Evolutionary conservation across 371 early-diverging fungal genomes (phyloP).

Genomic region (Phascolomyces articulosus): DNA sequence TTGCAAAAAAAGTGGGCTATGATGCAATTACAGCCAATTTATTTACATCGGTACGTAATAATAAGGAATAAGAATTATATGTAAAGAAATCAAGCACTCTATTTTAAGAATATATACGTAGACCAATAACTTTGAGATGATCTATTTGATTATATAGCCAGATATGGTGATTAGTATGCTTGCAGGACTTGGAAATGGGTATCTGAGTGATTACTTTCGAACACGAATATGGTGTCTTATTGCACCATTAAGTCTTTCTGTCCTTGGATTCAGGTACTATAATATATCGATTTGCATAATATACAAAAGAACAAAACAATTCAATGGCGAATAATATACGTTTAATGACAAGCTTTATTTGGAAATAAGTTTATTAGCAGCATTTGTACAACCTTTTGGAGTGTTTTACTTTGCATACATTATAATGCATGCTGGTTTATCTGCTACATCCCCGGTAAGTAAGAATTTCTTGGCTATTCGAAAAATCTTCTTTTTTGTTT

Average conservation of each 20-base stretch:
- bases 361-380: constrained; percentile 29
- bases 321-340: too few relatives aligned
- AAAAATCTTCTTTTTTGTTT: too few relatives aligned
- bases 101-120: too few relatives aligned
- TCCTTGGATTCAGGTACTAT: not conserved
- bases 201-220: constrained; percentile 36
- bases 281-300: too few relatives aligned
- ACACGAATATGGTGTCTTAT: constrained; percentile 27
- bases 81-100: too few relatives aligned
- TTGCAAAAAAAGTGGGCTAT: constrained; percentile 47
- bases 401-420: constrained; percentile 41
- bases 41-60: constrained; percentile 39
- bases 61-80: not conserved
- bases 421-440: constrained; percentile 41
- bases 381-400: constrained; percentile 49
- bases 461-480: not conserved
- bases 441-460: constrained; percentile 37
- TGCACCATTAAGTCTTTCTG: not conserved
- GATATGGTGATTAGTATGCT: constrained; percentile 46
- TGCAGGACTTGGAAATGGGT: constrained; percentile 41
- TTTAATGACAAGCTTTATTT: too few relatives aligned
- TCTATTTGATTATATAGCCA: constrained; percentile 32
- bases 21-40: constrained; percentile 53
- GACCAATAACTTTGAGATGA: not conserved
- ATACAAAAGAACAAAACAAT: too few relatives aligned